Percentiles rank a stretch among this genome's conserved stretches.
Evolutionary conservation across 1,139 yeast species (phyloP).

Genomic region (Fermentozyma sake): DNA sequence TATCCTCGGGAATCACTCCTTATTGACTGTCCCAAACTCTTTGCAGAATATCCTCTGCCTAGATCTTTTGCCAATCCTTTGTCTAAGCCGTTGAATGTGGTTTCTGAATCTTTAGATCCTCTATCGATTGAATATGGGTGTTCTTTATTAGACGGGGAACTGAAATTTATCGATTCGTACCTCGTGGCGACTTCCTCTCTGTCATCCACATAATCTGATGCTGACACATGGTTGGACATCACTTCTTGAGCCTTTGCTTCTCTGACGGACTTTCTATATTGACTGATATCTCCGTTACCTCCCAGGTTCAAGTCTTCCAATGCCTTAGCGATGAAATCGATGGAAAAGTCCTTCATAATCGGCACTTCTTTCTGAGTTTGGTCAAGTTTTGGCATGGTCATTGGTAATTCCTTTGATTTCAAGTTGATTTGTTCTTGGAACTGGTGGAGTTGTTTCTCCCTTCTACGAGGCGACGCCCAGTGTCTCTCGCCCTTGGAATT

Average conservation of each 20-base stretch:
- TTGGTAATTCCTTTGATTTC: slow-evolving; percentile 30
- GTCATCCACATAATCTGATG: slow-evolving; percentile 35
- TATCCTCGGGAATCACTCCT: slow-evolving; percentile 21
- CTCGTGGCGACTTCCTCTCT: slow-evolving; percentile 35
- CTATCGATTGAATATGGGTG: too few relatives aligned
- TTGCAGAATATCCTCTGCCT: too few relatives aligned
- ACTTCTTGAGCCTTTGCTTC: slow-evolving; percentile 14
- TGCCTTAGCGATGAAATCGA: slow-evolving; percentile 53
- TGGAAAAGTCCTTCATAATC: slow-evolving; percentile 41
- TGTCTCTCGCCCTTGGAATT: slow-evolving; percentile 28
- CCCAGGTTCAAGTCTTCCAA: slow-evolving; percentile 63
- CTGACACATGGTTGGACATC: too few relatives aligned
- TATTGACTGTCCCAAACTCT: slow-evolving; percentile 21
- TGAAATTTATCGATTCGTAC: neutral
- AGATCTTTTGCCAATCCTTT: slow-evolving; percentile 2
- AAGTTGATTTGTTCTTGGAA: slow-evolving; percentile 40
- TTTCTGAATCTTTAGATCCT: too few relatives aligned
- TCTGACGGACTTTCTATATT: slow-evolving; percentile 38
- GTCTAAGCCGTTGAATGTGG: too few relatives aligned
- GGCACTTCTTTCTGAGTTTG: slow-evolving; percentile 14
- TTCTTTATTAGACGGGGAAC: slow-evolving; percentile 1
- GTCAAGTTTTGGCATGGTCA: slow-evolving; percentile 2
- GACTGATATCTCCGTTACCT: slow-evolving; percentile 55
- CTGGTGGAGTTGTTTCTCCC: slow-evolving; percentile 30
- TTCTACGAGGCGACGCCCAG: slow-evolving; percentile 53